Percentiles rank a stretch among this genome's conserved stretches.
Conservation (phyloP, 208 protist genomes). For the Acanthamoeba sp. region DNA sequence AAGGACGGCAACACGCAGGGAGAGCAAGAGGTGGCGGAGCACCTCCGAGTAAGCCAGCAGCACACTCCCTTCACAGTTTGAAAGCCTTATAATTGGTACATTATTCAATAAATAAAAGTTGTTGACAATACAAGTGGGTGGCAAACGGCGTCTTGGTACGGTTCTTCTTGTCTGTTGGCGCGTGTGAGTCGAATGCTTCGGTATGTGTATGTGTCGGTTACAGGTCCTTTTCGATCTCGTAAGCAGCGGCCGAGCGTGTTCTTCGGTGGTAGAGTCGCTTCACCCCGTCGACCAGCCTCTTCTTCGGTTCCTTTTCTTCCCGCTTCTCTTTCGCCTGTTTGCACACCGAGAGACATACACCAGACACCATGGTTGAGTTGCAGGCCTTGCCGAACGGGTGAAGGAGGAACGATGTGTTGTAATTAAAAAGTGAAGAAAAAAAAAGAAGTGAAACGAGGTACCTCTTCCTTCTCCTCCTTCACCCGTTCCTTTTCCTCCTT, state of each 20-base stretch:
- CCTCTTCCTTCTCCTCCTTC: background rate
- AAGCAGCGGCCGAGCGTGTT: background rate
- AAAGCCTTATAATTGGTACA: too few relatives aligned
- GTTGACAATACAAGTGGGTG: too few relatives aligned
- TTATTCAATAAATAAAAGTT: too few relatives aligned
- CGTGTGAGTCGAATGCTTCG: too few relatives aligned
- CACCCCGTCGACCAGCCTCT: conserved; percentile 47
- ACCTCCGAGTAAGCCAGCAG: too few relatives aligned
- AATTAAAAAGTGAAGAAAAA: background rate
- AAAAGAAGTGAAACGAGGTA: background rate
- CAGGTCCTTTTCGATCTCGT: background rate
- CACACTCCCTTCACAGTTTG: too few relatives aligned
- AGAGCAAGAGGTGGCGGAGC: too few relatives aligned
- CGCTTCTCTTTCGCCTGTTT: background rate
- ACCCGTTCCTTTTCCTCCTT: conserved; percentile 37
- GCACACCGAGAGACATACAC: too few relatives aligned
- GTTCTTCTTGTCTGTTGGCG: too few relatives aligned
- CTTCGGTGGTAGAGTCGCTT: conserved; percentile 40
- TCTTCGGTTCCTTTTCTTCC: conserved; percentile 36
- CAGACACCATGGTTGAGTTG: background rate
- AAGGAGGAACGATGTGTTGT: background rate
- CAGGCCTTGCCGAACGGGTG: too few relatives aligned
- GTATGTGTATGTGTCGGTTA: background rate
- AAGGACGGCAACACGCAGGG: background rate
- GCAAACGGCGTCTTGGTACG: too few relatives aligned